Evolutionary conservation across 192 early-diverging fungal species (phyloP).

Genomic region (Umbelopsis vinacea): DNA sequence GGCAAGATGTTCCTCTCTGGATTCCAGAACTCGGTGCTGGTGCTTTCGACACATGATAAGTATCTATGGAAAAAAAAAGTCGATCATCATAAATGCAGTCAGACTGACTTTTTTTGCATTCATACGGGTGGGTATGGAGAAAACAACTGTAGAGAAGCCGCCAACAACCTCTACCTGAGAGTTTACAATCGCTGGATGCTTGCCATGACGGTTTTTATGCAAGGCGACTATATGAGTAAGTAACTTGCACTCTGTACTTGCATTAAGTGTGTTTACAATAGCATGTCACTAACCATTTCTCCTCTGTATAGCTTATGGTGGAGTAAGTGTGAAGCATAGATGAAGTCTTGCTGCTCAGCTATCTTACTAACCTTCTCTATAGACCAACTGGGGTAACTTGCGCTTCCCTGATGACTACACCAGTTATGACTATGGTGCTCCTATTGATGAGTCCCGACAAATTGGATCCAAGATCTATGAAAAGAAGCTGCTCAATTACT

Average conservation of each 20-base stretch:
- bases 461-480: constrained; percentile 28
- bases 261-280: neutral
- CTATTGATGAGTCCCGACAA: constrained; percentile 30
- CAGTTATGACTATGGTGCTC: constrained; percentile 32
- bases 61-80: neutral
- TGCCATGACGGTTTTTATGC: constrained; percentile 22
- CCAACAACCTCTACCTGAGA: constrained; percentile 21
- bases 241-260: neutral
- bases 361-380: neutral
- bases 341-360: neutral
- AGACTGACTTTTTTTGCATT: neutral
- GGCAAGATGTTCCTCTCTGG: constrained; percentile 23
- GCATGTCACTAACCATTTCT: neutral
- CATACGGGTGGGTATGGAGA: constrained; percentile 15
- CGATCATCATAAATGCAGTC: neutral
- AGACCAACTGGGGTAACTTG: constrained; percentile 33
- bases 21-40: constrained; percentile 31
- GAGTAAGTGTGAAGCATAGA: neutral
- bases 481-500: constrained; percentile 30
- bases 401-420: constrained; percentile 29
- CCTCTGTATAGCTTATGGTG: constrained; percentile 20
- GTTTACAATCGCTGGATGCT: constrained; percentile 29
- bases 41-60: constrained; percentile 27
- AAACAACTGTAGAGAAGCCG: constrained; percentile 9
- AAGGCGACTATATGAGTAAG: constrained; percentile 28